Conservation (phyloP, 2,329 filamentous ascomycete species). For the Colletotrichum spinosum region DNA sequence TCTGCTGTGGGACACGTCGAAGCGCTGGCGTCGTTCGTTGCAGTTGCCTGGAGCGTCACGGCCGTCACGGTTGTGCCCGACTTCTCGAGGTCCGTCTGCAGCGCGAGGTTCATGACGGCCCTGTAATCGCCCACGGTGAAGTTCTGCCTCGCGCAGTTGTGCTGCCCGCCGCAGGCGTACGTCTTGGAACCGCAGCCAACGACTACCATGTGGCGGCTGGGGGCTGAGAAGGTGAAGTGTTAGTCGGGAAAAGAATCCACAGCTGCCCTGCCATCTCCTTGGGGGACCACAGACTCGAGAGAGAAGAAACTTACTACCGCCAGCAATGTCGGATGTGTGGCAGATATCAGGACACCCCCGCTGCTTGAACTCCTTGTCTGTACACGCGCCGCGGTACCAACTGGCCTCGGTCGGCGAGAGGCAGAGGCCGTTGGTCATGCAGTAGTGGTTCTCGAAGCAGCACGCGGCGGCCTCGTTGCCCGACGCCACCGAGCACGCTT, state of each 20-base stretch:
- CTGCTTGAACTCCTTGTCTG: constrained; percentile 11
- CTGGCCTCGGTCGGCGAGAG: constrained; percentile 27
- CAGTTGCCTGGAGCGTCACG: neutral
- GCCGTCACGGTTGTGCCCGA: neutral
- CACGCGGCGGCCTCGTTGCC: constrained; percentile 28
- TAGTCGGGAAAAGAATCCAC: neutral
- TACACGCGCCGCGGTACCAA: constrained; percentile 33
- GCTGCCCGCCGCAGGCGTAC: constrained; percentile 16
- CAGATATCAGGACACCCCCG: constrained; percentile 29
- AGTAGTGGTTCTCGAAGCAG: constrained; percentile 30
- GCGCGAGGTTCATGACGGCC: constrained; percentile 26
- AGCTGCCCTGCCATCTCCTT: neutral
- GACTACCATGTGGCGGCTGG: neutral
- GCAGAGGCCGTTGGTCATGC: constrained; percentile 36
- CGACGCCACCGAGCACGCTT: constrained; percentile 6
- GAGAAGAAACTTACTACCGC: neutral
- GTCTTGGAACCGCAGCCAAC: constrained; percentile 5
- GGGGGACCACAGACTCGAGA: neutral
- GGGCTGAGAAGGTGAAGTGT: neutral
- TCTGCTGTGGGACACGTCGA: constrained; percentile 4
- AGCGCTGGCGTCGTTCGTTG: neutral
- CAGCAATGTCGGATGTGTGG: constrained; percentile 4
- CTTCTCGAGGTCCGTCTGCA: constrained; percentile 11
- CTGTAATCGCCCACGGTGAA: constrained; percentile 16
- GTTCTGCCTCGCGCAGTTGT: constrained; percentile 25